phyloP scores from a whole-genome alignment of 495 filamentous ascomycete genomes.

The Neohortaea acidophila region DNA sequence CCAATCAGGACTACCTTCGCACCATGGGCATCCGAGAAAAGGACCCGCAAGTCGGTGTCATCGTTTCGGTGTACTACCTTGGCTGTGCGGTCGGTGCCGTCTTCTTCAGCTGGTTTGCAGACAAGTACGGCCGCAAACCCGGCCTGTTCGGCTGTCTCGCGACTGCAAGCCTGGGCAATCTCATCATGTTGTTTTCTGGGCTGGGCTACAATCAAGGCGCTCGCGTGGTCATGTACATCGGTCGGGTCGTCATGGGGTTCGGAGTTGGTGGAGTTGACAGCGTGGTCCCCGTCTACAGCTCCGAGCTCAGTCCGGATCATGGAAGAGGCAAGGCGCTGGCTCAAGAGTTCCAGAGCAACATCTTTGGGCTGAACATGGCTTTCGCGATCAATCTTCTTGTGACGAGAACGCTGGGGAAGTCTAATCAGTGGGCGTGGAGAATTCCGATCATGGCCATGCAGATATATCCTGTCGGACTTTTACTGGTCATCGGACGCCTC shows the following conservation, averaged over 20 bases:
- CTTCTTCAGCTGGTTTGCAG: constrained; percentile 33
- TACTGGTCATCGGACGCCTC: constrained; percentile 33
- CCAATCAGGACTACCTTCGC: constrained; percentile 37
- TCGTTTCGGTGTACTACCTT: constrained; percentile 45
- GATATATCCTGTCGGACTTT: constrained; percentile 35
- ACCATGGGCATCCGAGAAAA: constrained; percentile 38
- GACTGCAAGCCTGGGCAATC: constrained; percentile 34
- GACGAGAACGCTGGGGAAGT: constrained; percentile 25
- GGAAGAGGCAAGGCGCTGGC: constrained; percentile 38
- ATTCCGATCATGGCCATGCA: constrained; percentile 49
- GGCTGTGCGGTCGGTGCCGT: constrained; percentile 40
- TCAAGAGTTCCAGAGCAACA: constrained; percentile 44
- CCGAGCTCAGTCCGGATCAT: constrained; percentile 36
- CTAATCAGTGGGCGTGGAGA: constrained; percentile 37
- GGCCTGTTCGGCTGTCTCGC: constrained; percentile 36
- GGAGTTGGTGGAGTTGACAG: constrained; percentile 43
- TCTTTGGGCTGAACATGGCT: constrained; percentile 41
- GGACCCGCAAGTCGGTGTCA: constrained; percentile 37
- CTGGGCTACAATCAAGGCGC: constrained; percentile 31
- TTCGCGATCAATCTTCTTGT: constrained; percentile 31
- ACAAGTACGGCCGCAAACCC: constrained; percentile 35
- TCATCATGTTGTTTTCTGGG: constrained; percentile 41
- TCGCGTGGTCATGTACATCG: constrained; percentile 34
- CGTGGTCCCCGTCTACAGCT: constrained; percentile 41
- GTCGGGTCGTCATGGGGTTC: constrained; percentile 39